Conservation (phyloP, 352 stramenopile species). For the Phytophthora meadii region DNA sequence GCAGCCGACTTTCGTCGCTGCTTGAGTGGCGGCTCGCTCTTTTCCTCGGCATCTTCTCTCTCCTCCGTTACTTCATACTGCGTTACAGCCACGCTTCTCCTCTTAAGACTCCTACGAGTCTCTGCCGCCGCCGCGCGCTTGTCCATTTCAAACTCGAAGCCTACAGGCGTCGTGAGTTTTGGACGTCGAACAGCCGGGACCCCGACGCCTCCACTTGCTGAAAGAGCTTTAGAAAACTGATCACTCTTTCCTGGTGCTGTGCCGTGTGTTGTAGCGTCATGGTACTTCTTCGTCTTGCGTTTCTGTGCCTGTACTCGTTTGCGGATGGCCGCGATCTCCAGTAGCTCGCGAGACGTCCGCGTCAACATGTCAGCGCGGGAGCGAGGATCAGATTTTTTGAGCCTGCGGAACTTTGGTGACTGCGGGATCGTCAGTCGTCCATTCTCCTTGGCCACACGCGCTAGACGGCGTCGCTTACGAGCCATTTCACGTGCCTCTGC, state of each 20-base stretch:
- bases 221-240: conserved; percentile 59
- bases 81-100: conserved; percentile 32
- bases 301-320: conserved; percentile 64
- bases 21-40: conserved; percentile 31
- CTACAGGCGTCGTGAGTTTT: conserved; percentile 71
- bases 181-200: conserved; percentile 71
- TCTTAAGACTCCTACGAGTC: conserved; percentile 37
- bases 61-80: conserved; percentile 7
- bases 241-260: conserved; percentile 41
- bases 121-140: conserved; percentile 55
- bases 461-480: conserved; percentile 37
- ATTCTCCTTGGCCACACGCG: conserved; percentile 59
- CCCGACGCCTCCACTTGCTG: conserved; percentile 65
- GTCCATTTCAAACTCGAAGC: conserved; percentile 75
- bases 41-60: conserved; percentile 3
- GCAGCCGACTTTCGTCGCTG: conserved; percentile 29
- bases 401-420: conserved; percentile 69
- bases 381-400: conserved; percentile 43
- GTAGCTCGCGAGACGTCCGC: conserved; percentile 72
- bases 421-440: conserved; percentile 70
- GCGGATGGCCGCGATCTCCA: conserved; percentile 75
- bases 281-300: conserved; percentile 70
- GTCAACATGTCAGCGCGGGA: conserved; percentile 55
- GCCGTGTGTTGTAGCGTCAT: conserved; percentile 61
- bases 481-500: conserved; percentile 44